Evolutionary conservation across 495 filamentous ascomycete genomes (phyloP).

Genomic region (Bombardia bombarda): DNA sequence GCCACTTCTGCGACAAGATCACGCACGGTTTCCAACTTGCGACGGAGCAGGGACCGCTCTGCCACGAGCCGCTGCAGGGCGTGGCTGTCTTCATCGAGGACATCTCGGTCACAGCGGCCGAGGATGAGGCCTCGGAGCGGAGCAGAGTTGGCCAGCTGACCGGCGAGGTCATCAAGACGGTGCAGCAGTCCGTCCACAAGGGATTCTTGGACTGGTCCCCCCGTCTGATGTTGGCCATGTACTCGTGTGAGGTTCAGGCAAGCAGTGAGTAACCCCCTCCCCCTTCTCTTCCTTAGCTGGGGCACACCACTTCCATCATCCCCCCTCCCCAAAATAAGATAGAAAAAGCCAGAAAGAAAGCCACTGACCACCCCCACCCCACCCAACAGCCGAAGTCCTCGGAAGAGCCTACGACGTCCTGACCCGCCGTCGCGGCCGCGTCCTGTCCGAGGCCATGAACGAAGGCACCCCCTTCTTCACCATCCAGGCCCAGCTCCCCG

Average conservation of each 20-base stretch:
- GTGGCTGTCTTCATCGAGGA: constrained; percentile 88
- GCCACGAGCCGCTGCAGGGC: constrained; percentile 89
- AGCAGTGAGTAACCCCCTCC: constrained; percentile 52
- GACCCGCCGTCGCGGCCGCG: constrained; percentile 80
- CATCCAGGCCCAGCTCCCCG: constrained; percentile 76
- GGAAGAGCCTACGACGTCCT: constrained; percentile 92
- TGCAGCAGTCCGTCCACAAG: constrained; percentile 74
- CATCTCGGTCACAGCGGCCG: constrained; percentile 45
- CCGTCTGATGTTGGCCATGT: constrained; percentile 92
- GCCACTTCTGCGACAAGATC: constrained; percentile 83
- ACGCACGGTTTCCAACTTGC: constrained; percentile 88
- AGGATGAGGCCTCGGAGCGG: constrained; percentile 50
- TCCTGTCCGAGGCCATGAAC: constrained; percentile 83
- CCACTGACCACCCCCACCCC: background rate
- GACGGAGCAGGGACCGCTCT: constrained; percentile 83
- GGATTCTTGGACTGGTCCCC: constrained; percentile 96
- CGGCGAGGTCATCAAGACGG: constrained; percentile 82
- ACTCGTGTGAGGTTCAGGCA: constrained; percentile 94
- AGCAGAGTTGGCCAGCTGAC: constrained; percentile 75
- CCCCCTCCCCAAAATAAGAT: constrained; percentile 7
- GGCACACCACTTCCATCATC: background rate
- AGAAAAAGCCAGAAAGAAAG: background rate
- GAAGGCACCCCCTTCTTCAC: constrained; percentile 96
- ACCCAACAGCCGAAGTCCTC: constrained; percentile 69
- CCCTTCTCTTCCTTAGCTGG: background rate